Evolutionary conservation across 1,139 yeast genomes (phyloP).

Genomic region (Diutina ranongensis): DNA sequence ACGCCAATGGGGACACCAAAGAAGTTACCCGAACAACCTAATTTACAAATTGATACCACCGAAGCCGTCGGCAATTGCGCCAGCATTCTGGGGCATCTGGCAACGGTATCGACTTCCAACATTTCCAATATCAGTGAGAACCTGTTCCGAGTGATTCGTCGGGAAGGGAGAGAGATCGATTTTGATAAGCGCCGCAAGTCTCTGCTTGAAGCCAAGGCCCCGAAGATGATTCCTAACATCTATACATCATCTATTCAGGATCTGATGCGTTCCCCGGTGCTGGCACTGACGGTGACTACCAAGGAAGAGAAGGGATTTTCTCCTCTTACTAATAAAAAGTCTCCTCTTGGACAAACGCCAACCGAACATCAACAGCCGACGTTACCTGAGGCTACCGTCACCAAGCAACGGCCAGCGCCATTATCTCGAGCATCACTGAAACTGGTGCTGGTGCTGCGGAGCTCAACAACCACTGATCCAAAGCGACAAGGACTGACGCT

Average conservation of each 20-base stretch:
- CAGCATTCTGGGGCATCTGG: not conserved
- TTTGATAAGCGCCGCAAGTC: slow-evolving; percentile 63
- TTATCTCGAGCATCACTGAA: not conserved
- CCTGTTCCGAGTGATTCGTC: slow-evolving; percentile 8
- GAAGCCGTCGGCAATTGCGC: not conserved
- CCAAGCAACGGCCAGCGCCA: not conserved
- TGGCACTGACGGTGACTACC: slow-evolving; percentile 26
- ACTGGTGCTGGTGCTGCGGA: not conserved
- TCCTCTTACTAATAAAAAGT: not conserved
- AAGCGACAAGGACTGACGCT: not conserved
- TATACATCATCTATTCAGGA: slow-evolving; percentile 31
- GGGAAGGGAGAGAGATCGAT: slow-evolving; percentile 60
- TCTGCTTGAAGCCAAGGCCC: slow-evolving; percentile 24
- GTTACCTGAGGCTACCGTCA: not conserved
- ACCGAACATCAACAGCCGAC: not conserved
- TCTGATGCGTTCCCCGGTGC: slow-evolving; percentile 23
- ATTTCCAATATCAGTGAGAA: not conserved
- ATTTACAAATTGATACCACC: not conserved
- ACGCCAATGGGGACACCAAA: not conserved
- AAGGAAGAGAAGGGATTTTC: slow-evolving; percentile 15
- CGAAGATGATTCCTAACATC: slow-evolving; percentile 31
- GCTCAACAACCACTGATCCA: not conserved
- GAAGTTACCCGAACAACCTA: slow-evolving; percentile 2
- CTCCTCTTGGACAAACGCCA: not conserved
- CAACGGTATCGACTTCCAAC: not conserved